Evolutionary conservation across 1,284 basidiomycete species (phyloP).

Genomic region (Cryptococcus amylolentus): DNA sequence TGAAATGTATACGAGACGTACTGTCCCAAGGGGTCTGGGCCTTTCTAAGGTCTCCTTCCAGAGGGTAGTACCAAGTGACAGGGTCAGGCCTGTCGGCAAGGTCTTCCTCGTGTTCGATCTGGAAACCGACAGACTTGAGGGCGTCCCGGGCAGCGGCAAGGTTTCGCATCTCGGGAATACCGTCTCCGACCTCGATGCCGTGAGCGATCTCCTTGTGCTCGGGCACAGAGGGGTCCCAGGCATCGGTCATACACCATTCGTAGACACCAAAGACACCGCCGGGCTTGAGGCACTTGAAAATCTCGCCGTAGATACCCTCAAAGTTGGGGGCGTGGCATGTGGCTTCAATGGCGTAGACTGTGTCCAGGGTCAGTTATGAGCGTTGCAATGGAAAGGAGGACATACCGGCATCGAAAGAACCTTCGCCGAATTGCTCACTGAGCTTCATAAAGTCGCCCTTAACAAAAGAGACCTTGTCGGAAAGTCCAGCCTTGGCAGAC

Average conservation of each 20-base stretch:
- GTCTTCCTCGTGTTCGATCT: conserved; percentile 89
- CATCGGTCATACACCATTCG: conserved; percentile 98
- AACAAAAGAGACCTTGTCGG: conserved; percentile 72
- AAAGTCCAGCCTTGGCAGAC: conserved; percentile 73
- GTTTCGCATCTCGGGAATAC: conserved; percentile 95
- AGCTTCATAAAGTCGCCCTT: conserved; percentile 98
- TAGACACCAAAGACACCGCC: conserved; percentile 96
- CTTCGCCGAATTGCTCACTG: conserved; percentile 84
- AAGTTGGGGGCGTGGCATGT: conserved; percentile 94
- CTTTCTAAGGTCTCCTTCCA: conserved; percentile 88
- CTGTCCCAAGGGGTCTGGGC: conserved; percentile 91
- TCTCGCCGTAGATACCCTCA: conserved; percentile 93
- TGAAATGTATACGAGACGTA: conserved; percentile 21
- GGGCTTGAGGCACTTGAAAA: conserved; percentile 92
- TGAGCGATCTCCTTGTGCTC: conserved; percentile 89
- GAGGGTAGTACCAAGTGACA: conserved; percentile 92
- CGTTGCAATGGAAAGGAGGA: conserved; percentile 5
- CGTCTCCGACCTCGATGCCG: conserved; percentile 86
- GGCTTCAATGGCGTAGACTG: conserved; percentile 95
- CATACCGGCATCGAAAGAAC: conserved; percentile 88
- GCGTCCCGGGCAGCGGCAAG: conserved; percentile 71
- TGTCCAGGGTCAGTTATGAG: neutral
- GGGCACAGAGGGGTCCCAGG: conserved; percentile 82
- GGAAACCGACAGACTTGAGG: conserved; percentile 78
- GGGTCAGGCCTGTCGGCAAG: conserved; percentile 73